Percentiles rank a stretch among this genome's conserved stretches.
These are phyloP conservation scores for Geotrichum reessii DNA, from an alignment of 1,139 yeast genomes.

Conservation along the genomic window DNA sequence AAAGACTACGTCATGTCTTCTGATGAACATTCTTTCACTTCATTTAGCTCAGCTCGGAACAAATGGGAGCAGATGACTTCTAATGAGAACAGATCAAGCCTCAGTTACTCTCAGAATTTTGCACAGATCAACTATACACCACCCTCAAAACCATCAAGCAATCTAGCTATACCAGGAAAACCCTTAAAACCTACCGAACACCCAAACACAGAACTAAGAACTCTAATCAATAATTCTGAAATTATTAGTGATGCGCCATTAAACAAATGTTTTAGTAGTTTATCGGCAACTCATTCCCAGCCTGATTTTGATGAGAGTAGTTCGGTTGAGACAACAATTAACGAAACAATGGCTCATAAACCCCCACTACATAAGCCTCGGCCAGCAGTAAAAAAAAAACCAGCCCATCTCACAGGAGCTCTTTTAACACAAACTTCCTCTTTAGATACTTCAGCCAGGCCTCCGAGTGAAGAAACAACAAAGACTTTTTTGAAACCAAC, in stretches of 20 bases:
- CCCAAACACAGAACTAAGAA: not conserved
- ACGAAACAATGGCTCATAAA: not conserved
- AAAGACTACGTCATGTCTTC: slow-evolving; percentile 17
- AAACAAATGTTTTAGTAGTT: not conserved
- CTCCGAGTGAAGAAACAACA: not conserved
- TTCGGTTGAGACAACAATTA: not conserved
- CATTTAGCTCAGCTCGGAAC: slow-evolving; percentile 27
- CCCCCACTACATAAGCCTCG: not conserved
- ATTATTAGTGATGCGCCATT: not conserved
- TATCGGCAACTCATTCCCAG: not conserved
- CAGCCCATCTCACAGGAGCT: slow-evolving; percentile 11
- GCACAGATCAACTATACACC: not conserved
- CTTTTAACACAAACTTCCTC: not conserved
- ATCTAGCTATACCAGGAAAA: not conserved
- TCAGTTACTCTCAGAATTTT: not conserved
- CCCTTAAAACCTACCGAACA: not conserved
- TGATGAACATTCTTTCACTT: slow-evolving; percentile 28
- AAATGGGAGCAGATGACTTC: slow-evolving; percentile 28
- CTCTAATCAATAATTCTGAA: not conserved
- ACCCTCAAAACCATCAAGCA: slow-evolving; percentile 8
- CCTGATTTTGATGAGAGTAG: not conserved
- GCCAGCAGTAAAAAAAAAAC: slow-evolving; percentile 14
- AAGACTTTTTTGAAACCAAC: not conserved
- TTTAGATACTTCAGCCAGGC: not conserved
- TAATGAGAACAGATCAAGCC: not conserved